Percentiles rank a stretch among this genome's conserved stretches.
phyloP scores from a whole-genome alignment of 2,329 filamentous ascomycete genomes.

The Monosporascus ibericus region DNA sequence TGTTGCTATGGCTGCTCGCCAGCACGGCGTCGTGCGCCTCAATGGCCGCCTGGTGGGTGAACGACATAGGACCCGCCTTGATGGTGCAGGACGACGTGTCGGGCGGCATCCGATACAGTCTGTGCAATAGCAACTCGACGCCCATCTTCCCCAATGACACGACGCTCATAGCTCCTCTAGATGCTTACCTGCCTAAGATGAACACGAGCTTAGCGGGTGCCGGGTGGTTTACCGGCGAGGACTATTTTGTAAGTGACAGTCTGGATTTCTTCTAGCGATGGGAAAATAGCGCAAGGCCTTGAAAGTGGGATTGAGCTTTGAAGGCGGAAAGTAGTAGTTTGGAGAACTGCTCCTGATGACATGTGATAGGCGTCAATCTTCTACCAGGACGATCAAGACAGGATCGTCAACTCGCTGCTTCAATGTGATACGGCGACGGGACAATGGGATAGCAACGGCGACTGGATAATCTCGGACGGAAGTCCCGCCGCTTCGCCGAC shows the following conservation, averaged over 20 bases:
- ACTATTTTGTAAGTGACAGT: constrained; percentile 26
- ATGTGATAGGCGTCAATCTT: constrained; percentile 29
- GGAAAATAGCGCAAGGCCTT: not conserved
- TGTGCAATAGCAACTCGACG: constrained; percentile 23
- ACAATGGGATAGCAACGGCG: constrained; percentile 23
- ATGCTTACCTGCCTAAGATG: constrained; percentile 22
- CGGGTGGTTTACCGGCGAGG: constrained; percentile 27
- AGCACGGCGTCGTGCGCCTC: constrained; percentile 15
- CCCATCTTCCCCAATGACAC: constrained; percentile 29
- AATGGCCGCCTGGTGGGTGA: constrained; percentile 31
- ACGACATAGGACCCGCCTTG: constrained; percentile 25
- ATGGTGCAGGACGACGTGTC: constrained; percentile 31
- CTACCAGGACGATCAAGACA: constrained; percentile 23
- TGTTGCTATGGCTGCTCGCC: constrained; percentile 16
- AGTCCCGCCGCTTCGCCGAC: constrained; percentile 19
- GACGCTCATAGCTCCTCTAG: constrained; percentile 20
- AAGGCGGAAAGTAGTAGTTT: not conserved
- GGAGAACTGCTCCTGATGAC: constrained; percentile 10
- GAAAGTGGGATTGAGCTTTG: not conserved
- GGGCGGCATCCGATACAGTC: constrained; percentile 29
- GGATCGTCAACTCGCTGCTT: constrained; percentile 26
- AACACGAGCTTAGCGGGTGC: constrained; percentile 28
- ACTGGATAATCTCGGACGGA: constrained; percentile 23
- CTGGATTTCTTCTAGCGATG: not conserved
- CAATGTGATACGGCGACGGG: constrained; percentile 30